phyloP scores from a whole-genome alignment of 2,329 filamentous ascomycete genomes.

The Sclerotinia subarctica region DNA sequence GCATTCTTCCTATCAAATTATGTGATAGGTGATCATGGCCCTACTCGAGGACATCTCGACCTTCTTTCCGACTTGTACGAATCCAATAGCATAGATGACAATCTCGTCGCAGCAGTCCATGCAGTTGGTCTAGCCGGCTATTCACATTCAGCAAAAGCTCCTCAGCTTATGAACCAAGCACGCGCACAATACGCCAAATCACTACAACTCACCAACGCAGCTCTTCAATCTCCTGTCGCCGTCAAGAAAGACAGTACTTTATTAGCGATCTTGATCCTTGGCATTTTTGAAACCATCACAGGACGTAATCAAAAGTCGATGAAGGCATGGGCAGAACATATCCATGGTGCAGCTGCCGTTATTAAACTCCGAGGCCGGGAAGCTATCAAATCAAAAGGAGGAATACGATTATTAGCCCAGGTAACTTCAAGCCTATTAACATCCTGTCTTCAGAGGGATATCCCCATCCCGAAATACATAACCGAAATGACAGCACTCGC shows the following conservation, averaged over 20 bases:
- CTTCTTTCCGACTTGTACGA: constrained; percentile 53
- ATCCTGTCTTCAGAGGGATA: constrained; percentile 49
- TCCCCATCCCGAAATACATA: constrained; percentile 49
- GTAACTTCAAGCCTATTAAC: constrained; percentile 51
- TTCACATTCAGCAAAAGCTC: constrained; percentile 41
- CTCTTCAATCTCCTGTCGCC: constrained; percentile 46
- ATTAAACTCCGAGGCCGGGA: constrained; percentile 48
- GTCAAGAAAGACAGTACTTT: constrained; percentile 54
- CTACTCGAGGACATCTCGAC: constrained; percentile 50
- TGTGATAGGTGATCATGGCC: constrained; percentile 40
- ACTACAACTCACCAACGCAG: constrained; percentile 49
- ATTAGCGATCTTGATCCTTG: constrained; percentile 52
- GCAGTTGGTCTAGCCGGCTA: constrained; percentile 54
- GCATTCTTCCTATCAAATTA: constrained; percentile 34
- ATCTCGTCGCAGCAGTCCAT: constrained; percentile 49
- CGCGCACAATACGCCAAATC: constrained; percentile 51
- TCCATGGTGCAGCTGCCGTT: constrained; percentile 51
- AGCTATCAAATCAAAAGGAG: constrained; percentile 47
- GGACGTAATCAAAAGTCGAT: constrained; percentile 47
- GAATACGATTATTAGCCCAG: constrained; percentile 53
- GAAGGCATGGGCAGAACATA: constrained; percentile 52
- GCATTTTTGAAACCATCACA: constrained; percentile 53
- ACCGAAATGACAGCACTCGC: constrained; percentile 47
- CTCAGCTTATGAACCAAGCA: constrained; percentile 47
- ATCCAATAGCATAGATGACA: constrained; percentile 41